Conservation (phyloP, 139 green algal species). For the Desmodesmus armatus region DNA sequence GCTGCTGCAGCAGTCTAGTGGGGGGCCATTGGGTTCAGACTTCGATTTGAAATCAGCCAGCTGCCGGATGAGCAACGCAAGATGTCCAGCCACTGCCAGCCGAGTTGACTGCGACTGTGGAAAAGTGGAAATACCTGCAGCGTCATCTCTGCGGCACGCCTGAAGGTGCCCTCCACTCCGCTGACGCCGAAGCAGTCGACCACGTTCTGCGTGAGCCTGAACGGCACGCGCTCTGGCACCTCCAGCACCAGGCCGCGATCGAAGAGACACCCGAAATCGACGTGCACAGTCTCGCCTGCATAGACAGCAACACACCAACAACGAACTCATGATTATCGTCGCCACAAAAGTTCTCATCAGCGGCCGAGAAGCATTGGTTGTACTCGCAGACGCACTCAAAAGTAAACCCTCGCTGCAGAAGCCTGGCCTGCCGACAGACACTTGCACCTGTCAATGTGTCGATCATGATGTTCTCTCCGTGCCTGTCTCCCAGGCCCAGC, state of each 20-base stretch:
- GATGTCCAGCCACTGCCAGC: too few relatives aligned
- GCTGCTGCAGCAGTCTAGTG: background rate
- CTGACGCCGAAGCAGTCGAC: constrained; percentile 93
- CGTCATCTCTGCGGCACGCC: constrained; percentile 87
- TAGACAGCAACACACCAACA: too few relatives aligned
- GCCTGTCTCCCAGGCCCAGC: constrained; percentile 88
- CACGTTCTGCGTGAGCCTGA: constrained; percentile 98
- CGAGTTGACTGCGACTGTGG: too few relatives aligned
- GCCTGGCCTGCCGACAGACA: background rate
- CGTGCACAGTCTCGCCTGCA: constrained; percentile 74
- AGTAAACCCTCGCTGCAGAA: too few relatives aligned
- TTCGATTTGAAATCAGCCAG: too few relatives aligned
- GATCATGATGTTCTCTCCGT: constrained; percentile 98
- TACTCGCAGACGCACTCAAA: too few relatives aligned
- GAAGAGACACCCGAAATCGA: constrained; percentile 98
- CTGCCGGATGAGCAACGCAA: too few relatives aligned
- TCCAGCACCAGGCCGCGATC: constrained; percentile 76
- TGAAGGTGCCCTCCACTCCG: constrained; percentile 92
- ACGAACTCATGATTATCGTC: background rate
- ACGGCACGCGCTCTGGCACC: constrained; percentile 95
- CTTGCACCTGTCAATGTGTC: constrained; percentile 61
- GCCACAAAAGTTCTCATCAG: too few relatives aligned
- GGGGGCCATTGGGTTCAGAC: too few relatives aligned
- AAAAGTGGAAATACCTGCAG: constrained; percentile 85
- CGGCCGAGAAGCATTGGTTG: too few relatives aligned